Base-by-base conservation (phyloP, 2,329 filamentous ascomycete species). In the Pseudomassariella vexata region DNA sequence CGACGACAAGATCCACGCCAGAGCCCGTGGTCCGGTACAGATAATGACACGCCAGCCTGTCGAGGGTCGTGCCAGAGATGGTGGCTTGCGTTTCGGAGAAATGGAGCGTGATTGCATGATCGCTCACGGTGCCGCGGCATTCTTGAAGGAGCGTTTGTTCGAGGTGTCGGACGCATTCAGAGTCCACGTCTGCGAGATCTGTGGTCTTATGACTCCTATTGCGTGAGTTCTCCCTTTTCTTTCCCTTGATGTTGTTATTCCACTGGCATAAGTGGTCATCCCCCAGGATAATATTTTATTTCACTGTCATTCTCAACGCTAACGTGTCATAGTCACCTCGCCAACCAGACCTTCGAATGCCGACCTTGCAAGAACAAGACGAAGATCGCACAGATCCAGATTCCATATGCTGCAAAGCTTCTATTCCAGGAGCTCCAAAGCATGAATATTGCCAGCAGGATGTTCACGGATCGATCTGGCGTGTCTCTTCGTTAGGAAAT, bases 101-200 rank as follows among this genome's bases (percentile, higher is more conserved):
- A 98, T 98, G 92, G 94, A 98, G 65, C 90, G 94, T 68, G 94
- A 98, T 77, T 98, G 92, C 60, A 98, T 98, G 92, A 98, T 98
- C 68, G 88, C 94, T n/a, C 94, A 98, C 59, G 92, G 92, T 56
- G 92, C 94, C 4, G 90, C 87, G 34, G 83, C 89, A 2, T 98
- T 98, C 75, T 66, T 98, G 55, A 98, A 98, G 67, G 92, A 98
- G 70, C 79, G 92, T 52, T 66, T 98, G 37, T 95, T 98, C 52
- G 90, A 96, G 58, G 92, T 98, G 30, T 95, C 87, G 32, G 92
- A 98, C 66, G 90, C 92, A 22, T 98, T 96, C 75, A 76, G 89
- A 60, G 92, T 98, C 38, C 92, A 98, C 62, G 84, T 98, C 52
- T 98, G 92, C 66, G 92, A 98, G 63, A 94, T 96, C 52, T 98